Base-by-base conservation (phyloP, 139 green algal species). In the Picochlorum sp. region DNA sequence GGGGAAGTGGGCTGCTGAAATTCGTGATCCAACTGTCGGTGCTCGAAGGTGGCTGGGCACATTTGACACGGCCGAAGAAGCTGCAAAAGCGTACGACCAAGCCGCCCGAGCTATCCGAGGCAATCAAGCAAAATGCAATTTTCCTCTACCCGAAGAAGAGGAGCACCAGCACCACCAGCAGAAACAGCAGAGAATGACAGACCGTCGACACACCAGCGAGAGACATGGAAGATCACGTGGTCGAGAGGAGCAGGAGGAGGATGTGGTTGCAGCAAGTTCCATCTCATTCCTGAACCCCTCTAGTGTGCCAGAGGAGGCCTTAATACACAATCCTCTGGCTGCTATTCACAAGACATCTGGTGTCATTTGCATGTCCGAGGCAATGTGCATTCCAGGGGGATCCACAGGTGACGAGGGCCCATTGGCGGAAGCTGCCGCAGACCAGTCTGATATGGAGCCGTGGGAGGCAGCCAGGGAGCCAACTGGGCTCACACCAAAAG, bases 1-100 rank as follows among this genome's bases (percentile, higher is more conserved):
- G 94, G 92, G 92, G 56, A 98, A 97, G 66, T 93, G 85, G 90
- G 94, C 94, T 4, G 94, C 94, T 8, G 94, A 99, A 75, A 99
- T 99, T 61, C 68, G 94, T 16, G 94, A 99, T 70, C 92, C 94
- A 2, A 94, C 82, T 11, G 78, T 91, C 2, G 89, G 92, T 1
- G 80, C 86, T 2, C 66, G 89, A 10, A 81, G 86, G 73, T 98
- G 92, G 92, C 83, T 98, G 23, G 92, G 92, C 59, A 98, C 92
- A 0, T 98, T 97, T 66, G 89, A 98, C 74, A 96, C 89, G 5
- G 89, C 92, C 24, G 92, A 96, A 60, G 88, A 95, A 60, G 92
- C 92, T 26, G 92, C 92, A 0, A 76, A 85, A 8, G 90, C 92
- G 0, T 98, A 98, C 68, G 92, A 98, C 59, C 74, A 80, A n/a